Evolutionary conservation across 2,329 filamentous ascomycete species (phyloP).

Genomic region (Diaporthe longicolla): DNA sequence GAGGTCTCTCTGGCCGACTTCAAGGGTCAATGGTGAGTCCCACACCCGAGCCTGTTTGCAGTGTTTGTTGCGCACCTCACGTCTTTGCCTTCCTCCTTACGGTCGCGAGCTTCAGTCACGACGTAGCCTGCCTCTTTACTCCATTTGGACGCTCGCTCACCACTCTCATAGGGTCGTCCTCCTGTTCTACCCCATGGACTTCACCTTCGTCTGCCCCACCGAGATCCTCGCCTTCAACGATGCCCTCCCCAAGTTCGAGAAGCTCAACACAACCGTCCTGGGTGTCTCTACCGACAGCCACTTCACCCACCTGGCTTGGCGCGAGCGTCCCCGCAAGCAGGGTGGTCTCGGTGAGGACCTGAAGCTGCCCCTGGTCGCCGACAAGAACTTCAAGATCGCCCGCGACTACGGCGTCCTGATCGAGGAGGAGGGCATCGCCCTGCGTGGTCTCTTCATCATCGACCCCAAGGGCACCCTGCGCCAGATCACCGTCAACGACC

Average conservation of each 20-base stretch:
- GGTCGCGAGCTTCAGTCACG: neutral
- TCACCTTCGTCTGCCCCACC: constrained; percentile 77
- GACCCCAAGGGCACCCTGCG: constrained; percentile 73
- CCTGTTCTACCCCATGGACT: constrained; percentile 77
- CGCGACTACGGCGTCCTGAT: constrained; percentile 75
- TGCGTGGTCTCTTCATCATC: constrained; percentile 76
- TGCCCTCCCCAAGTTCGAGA: constrained; percentile 70
- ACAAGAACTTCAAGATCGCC: constrained; percentile 72
- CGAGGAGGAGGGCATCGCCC: constrained; percentile 74
- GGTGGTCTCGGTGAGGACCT: constrained; percentile 73
- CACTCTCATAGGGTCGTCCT: constrained; percentile 69
- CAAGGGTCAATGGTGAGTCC: constrained; percentile 61
- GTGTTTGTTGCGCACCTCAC: neutral
- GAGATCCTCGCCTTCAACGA: constrained; percentile 77
- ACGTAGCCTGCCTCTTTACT: neutral
- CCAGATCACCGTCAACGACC: constrained; percentile 76
- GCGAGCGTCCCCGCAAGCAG: constrained; percentile 68
- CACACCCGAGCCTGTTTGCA: constrained; percentile 1
- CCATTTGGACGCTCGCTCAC: constrained; percentile 29
- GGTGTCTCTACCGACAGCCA: constrained; percentile 75
- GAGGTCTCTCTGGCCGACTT: constrained; percentile 61
- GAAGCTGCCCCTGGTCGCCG: constrained; percentile 72
- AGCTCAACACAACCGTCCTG: constrained; percentile 71
- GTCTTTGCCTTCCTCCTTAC: neutral
- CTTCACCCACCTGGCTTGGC: constrained; percentile 71